Base-by-base conservation (phyloP, 148 eudicot genomes). In the Talinum fruticosum region DNA sequence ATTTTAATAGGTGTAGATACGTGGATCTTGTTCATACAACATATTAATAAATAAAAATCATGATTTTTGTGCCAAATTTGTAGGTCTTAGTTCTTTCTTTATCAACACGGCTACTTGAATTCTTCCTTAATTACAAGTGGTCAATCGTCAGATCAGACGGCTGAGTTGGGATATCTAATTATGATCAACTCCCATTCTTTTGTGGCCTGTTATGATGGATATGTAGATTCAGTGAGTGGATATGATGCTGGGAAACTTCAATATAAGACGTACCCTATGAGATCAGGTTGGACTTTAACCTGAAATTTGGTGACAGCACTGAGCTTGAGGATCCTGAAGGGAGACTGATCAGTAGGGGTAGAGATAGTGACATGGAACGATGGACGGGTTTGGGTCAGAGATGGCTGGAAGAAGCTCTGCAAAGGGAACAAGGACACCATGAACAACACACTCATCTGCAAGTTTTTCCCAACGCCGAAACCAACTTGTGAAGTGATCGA, bases 211-310 rank as follows among this genome's bases (percentile, higher is more conserved):
- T 66, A 38, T 34, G 3, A 32, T 28, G 33, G n/a, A n/a, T n/a
- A n/a, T n/a, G n/a, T 30, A 79, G 59, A 45, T 76, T 76, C 71
- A 30, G 33, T 75, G 24, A 76, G 61, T 44, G 78, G 72, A 47
- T 76, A 66, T 23, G 29, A 32, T 49, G 29, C 37, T 8, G 30
- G 32, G 72, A 76, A 70, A 72, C 74, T 36, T 21, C 29, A 54
- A 28, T 66, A 4, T 67, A 67, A 41, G 6, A 2, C 71, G 34
- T 67, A 67, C 71, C 71, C 16, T 29, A 33, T 33, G 38, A 67
- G 10, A 19, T 67, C 5, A 67, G 71, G 41, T 16, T 19, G 44
- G 41, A 34, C 38, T 67, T 14, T 67, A 24, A 67, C 19, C 71
- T 67, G 41, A 67, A 67, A 67, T 67, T 67, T n/a, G 24, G 44